Evolutionary conservation across 164 flowering plant genomes (phyloP).

Genomic region (Macadamia tetraphylla): DNA sequence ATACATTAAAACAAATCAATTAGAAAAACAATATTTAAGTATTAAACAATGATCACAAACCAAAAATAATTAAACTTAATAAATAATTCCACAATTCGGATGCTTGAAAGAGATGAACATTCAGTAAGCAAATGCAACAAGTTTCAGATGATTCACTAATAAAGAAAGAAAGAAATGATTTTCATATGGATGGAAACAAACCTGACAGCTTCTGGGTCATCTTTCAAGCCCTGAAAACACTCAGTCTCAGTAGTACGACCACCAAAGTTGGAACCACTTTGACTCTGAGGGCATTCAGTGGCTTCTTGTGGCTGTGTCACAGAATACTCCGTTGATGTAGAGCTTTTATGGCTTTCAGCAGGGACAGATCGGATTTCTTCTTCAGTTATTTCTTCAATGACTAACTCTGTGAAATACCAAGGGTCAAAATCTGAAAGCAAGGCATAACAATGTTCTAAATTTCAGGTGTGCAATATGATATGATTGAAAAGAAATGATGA

Average conservation of each 20-base stretch:
- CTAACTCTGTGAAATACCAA: slow-evolving; percentile 41
- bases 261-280: slow-evolving; percentile 12
- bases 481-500: background rate
- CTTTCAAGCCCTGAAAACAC: slow-evolving; percentile 41
- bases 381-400: slow-evolving; percentile 88
- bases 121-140: too few species aligned
- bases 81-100: too few species aligned
- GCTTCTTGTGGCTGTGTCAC: slow-evolving; percentile 29
- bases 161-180: too few species aligned
- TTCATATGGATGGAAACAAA: slow-evolving; percentile 8
- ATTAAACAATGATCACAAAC: too few species aligned
- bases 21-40: too few species aligned
- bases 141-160: background rate
- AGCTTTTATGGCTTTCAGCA: slow-evolving; percentile 20
- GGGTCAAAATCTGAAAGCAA: background rate
- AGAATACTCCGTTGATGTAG: slow-evolving; percentile 26
- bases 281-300: slow-evolving; percentile 17
- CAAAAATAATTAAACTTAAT: too few species aligned
- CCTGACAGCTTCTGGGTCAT: slow-evolving; percentile 83
- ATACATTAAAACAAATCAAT: too few species aligned
- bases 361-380: slow-evolving; percentile 30
- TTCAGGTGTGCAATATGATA: background rate
- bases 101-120: too few species aligned
- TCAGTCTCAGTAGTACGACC: slow-evolving; percentile 32
- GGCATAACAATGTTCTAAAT: background rate